phyloP scores from a whole-genome alignment of 108 stramenopile genomes.

The Cyclotella baltica region DNA sequence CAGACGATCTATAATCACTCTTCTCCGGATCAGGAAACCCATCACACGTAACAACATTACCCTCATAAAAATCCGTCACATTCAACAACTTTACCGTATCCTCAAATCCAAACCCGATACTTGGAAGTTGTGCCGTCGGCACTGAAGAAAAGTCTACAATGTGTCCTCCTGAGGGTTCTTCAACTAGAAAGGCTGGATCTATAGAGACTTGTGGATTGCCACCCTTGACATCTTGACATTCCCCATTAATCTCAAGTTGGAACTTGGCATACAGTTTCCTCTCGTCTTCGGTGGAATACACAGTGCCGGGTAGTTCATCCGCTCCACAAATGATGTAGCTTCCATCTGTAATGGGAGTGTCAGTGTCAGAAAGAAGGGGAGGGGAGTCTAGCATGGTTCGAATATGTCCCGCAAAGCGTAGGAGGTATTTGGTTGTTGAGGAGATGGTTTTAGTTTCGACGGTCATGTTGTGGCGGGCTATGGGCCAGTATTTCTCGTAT shows the following conservation, averaged over 20 bases:
- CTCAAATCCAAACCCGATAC: neutral
- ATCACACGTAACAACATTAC: neutral
- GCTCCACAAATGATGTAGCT: constrained; percentile 13
- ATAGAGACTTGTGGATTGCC: constrained; percentile 28
- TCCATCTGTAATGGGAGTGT: constrained; percentile 11
- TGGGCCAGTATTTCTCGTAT: constrained; percentile 15
- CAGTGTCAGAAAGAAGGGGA: neutral
- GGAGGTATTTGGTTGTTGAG: neutral
- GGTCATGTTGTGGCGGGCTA: constrained; percentile 13
- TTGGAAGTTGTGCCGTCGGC: neutral
- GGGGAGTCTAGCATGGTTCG: constrained; percentile 26
- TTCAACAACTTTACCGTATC: constrained; percentile 8
- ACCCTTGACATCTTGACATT: constrained; percentile 20
- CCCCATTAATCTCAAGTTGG: neutral
- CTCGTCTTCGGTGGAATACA: constrained; percentile 6
- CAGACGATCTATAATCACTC: constrained; percentile 2
- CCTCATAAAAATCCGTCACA: neutral
- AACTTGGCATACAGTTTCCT: constrained; percentile 22
- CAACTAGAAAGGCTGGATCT: constrained; percentile 6
- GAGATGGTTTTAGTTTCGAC: constrained; percentile 5
- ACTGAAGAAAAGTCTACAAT: constrained; percentile 1
- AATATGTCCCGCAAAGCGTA: constrained; percentile 28
- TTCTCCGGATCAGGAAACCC: constrained; percentile 19
- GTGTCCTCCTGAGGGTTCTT: constrained; percentile 3
- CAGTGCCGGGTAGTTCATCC: constrained; percentile 20